Conservation (phyloP, 2,329 filamentous ascomycete genomes). For the Colletotrichum spinosum region DNA sequence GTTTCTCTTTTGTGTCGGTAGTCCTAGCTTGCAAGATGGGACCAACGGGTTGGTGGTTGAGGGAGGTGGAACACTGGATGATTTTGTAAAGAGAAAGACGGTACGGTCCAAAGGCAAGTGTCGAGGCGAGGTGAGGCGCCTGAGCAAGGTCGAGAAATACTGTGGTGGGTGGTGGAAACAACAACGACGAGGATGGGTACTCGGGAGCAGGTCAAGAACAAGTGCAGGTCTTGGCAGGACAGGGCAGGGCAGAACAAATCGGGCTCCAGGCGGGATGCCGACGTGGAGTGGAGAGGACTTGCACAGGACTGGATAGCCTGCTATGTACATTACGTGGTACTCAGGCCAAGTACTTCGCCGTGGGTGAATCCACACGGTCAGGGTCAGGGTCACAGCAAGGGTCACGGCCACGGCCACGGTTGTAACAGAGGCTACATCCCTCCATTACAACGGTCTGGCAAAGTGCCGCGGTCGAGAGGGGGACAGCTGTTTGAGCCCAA, state of each 20-base stretch:
- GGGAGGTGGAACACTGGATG: slow-evolving; percentile 19
- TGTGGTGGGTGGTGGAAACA: too few species aligned
- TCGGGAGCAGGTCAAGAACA: neutral
- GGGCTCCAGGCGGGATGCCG: slow-evolving; percentile 33
- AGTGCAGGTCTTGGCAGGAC: slow-evolving; percentile 22
- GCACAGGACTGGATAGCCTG: neutral
- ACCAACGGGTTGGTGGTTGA: neutral
- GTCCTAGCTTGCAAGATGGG: slow-evolving; percentile 18
- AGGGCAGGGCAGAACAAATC: slow-evolving; percentile 26
- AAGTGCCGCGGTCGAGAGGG: slow-evolving; percentile 34
- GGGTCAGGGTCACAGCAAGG: neutral
- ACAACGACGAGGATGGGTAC: slow-evolving; percentile 16
- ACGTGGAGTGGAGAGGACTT: slow-evolving; percentile 9
- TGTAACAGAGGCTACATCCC: too few species aligned
- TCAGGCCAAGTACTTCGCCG: too few species aligned
- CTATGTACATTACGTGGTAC: too few species aligned
- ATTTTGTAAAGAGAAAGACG: slow-evolving; percentile 22
- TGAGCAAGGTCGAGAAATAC: too few species aligned
- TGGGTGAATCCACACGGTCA: neutral
- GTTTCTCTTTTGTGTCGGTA: too few species aligned
- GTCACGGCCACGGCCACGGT: slow-evolving; percentile 22
- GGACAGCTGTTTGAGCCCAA: slow-evolving; percentile 35
- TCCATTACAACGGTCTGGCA: slow-evolving; percentile 29
- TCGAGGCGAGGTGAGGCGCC: too few species aligned
- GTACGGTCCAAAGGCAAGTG: too few species aligned